Base-by-base conservation (phyloP, 768 basidiomycete genomes). In the Boletus rubescentipes region DNA sequence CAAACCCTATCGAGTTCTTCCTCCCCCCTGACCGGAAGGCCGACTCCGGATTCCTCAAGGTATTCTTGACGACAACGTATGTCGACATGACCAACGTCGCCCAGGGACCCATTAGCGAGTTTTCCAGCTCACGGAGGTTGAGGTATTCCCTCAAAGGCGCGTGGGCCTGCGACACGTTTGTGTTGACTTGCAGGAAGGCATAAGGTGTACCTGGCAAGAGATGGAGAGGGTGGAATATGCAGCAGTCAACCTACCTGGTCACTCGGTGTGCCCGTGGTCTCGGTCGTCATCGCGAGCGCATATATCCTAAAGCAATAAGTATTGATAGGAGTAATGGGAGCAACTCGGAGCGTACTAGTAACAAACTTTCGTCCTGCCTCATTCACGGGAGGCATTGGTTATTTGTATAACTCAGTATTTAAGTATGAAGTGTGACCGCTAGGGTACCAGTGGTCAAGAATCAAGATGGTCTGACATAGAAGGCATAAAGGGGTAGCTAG, bases 1-100 rank as follows among this genome's bases (percentile, higher is more conserved):
- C 57, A 5, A 29, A 65, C 32, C 45, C 63, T 8, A 52, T 65
- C 45, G 50, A 64, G 32, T 57, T 64, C 20, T 57, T 55, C 43
- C 53, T 61, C 4, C 51, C 53, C 1, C 21, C 18, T 0, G 53
- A 30, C 15, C 11, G 36, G 5, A 6, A 41, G 6, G 49, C 8
- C 2, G 63, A 64, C 40, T 61, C 63, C 2, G 60, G 57, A 14
- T 65, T 64, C 36, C 60, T 64, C 54, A 65, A 57, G 38, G 32
- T 64, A 4, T 64, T 64, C 42, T 38, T 64, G 54, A 59, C 63
- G 49, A 59, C 48, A 15, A 21, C 43, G 10, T 59, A 59, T n/a
- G 60, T 62, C n/a, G 57, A 64, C 36, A 61, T 65, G 60, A 45
- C 31, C 29, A 15, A 37, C 39, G 50, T 59, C 21, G 35, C 48